Base-by-base conservation (phyloP, 495 filamentous ascomycete species). In the Jackrogersella multiformis region DNA sequence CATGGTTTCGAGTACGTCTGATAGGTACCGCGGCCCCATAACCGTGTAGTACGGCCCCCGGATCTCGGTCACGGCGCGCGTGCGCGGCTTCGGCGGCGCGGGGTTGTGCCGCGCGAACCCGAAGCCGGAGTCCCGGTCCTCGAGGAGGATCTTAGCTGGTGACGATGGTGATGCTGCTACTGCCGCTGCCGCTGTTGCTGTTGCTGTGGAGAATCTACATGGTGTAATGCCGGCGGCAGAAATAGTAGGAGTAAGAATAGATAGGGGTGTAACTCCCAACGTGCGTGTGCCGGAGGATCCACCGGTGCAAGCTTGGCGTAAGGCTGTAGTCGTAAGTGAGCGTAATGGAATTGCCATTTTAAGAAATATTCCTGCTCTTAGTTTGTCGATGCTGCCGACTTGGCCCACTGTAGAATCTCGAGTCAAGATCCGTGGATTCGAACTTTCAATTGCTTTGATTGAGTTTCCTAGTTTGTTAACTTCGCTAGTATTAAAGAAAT, bases 31-130 rank as follows among this genome's bases (percentile, higher is more conserved):
- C 58, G 82, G 81, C 3, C 85, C 84, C 81, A 85, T 85, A 12
- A 78, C 82, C 0, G 78, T 80, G 60, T 87, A 87, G 71, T 86
- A 87, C 2, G 83, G 84, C 0, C 85, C 85, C 21, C 85, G 74
- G 56, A 87, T 87, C 64, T 86, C 84, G 1, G 85, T 87, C 12
- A 86, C 82, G 1, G 77, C 82, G 42, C 76, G 82, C 5, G 57
- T 73, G 16, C 85, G 75, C 4, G 84, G 85, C 64, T 87, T 87
- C 1, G 73, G 69, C 2, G 82, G 78, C 30, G 76, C 65, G 0
- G 80, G 78, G 59, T 88, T 87, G 6, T 84, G 84, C 9, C 84
- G 77, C 26, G 76, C 78, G 68, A 88, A 86, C 5, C 81, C 82
- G 66, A 86, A 85, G 9, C 82, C 83, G 73, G 78, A 73, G 13